Evolutionary conservation across 2,329 filamentous ascomycete species (phyloP).

Genomic region (Ascocoryne sarcoides): DNA sequence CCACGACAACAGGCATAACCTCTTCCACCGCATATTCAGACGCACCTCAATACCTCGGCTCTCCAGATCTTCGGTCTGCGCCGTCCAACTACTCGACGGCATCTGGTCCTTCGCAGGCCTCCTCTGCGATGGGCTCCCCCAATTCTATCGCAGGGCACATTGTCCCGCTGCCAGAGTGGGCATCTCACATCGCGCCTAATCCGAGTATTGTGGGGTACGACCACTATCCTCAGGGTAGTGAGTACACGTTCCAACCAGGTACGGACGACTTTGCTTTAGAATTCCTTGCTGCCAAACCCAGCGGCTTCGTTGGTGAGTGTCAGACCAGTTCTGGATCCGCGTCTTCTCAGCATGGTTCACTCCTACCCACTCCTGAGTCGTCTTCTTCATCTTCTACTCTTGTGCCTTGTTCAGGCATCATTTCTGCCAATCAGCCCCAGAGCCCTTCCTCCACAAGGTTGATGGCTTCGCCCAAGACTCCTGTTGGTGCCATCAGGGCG

Average conservation of each 20-base stretch:
- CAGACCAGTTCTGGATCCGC: constrained; percentile 30
- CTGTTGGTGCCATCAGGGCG: constrained; percentile 16
- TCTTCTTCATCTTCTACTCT: constrained; percentile 23
- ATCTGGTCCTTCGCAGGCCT: constrained; percentile 26
- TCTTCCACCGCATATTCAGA: constrained; percentile 38
- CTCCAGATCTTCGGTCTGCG: constrained; percentile 23
- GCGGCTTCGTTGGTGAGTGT: constrained; percentile 38
- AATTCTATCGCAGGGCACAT: constrained; percentile 24
- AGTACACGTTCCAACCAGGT: constrained; percentile 27
- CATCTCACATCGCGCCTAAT: constrained; percentile 19
- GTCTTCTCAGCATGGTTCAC: constrained; percentile 24
- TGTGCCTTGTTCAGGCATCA: no score
- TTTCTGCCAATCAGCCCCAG: constrained; percentile 15
- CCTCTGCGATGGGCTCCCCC: constrained; percentile 28
- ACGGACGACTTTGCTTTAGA: constrained; percentile 30
- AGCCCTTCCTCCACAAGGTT: constrained; percentile 9
- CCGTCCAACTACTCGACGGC: constrained; percentile 28
- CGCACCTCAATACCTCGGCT: constrained; percentile 23
- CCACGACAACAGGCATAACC: constrained; percentile 38
- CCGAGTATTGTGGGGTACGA: constrained; percentile 27
- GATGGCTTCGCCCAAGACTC: constrained; percentile 23
- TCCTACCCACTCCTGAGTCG: constrained; percentile 18
- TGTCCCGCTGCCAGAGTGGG: constrained; percentile 25
- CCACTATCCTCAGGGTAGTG: constrained; percentile 20
- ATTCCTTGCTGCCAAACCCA: constrained; percentile 33